These are phyloP conservation scores for Astragalus glycyphyllos DNA, from an alignment of 306 rosid species.

Conservation along the genomic window DNA sequence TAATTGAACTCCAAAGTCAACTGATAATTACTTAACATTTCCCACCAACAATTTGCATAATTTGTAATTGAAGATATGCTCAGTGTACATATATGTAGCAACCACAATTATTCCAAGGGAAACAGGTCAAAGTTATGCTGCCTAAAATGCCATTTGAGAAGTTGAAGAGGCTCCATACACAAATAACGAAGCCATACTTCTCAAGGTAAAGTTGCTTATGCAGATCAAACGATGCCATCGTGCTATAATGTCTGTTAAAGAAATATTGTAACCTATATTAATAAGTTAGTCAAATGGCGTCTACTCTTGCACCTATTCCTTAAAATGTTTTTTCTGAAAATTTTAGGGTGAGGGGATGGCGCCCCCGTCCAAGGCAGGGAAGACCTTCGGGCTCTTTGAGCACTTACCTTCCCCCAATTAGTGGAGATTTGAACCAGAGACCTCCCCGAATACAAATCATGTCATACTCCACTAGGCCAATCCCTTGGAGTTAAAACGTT, in stretches of 20 bases:
- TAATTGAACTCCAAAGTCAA: slow-evolving; percentile 16
- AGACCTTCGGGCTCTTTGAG: no score
- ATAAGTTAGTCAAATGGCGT: slow-evolving; percentile 25
- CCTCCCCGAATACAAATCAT: no score
- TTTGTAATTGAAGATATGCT: slow-evolving; percentile 5
- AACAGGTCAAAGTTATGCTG: slow-evolving; percentile 1
- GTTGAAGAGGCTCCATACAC: slow-evolving; percentile 9
- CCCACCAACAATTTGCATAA: slow-evolving; percentile 20
- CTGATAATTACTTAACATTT: slow-evolving; percentile 20
- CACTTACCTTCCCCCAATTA: no score
- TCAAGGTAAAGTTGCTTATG: not conserved
- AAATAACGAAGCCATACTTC: slow-evolving; percentile 9
- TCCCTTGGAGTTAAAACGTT: not conserved
- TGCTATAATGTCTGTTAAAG: slow-evolving; percentile 10
- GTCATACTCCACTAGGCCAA: no score
- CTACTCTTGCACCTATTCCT: slow-evolving; percentile 20
- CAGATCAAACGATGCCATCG: not conserved
- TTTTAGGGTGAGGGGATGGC: no score
- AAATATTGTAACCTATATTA: not conserved
- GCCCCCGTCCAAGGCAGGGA: no score
- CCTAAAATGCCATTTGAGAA: slow-evolving; percentile 33
- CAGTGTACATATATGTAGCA: not conserved
- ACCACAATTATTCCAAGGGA: not conserved
- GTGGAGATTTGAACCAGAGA: no score
- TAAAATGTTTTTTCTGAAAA: no score